These are phyloP conservation scores for Pinguiococcus pyrenoidosus DNA, from an alignment of 108 stramenopile species.

Conservation along the genomic window DNA sequence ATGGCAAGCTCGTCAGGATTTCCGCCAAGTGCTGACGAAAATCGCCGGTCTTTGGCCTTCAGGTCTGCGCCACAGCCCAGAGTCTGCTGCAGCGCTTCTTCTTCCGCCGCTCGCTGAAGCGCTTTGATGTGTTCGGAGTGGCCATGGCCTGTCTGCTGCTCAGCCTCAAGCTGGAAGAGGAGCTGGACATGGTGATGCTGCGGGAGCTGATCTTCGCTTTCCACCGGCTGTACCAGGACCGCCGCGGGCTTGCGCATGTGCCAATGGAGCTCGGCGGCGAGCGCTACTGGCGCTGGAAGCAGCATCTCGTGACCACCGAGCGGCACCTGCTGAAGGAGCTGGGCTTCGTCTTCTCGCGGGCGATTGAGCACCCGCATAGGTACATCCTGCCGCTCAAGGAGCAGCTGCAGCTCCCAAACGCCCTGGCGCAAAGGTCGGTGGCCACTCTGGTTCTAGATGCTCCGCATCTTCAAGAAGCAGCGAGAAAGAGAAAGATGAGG, in stretches of 20 bases:
- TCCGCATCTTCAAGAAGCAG: too few relatives aligned
- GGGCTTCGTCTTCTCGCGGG: constrained; percentile 32
- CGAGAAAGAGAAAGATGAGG: too few relatives aligned
- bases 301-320: constrained; percentile 20
- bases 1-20: too few relatives aligned
- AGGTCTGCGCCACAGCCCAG: constrained; percentile 34
- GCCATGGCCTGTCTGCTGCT: constrained; percentile 36
- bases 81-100: constrained; percentile 30
- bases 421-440: too few relatives aligned
- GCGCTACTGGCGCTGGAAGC: not conserved
- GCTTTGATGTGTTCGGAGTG: constrained; percentile 28
- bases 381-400: too few relatives aligned
- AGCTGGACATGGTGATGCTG: not conserved
- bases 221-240: not conserved
- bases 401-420: too few relatives aligned
- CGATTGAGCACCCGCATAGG: constrained; percentile 35
- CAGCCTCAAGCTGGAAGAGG: constrained; percentile 31
- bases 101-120: constrained; percentile 20
- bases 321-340: constrained; percentile 34
- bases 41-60: too few relatives aligned
- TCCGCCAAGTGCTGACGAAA: too few relatives aligned
- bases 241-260: constrained; percentile 4
- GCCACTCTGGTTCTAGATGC: too few relatives aligned
- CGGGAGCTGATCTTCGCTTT: constrained; percentile 24
- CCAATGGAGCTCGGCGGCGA: constrained; percentile 5